Evolutionary conservation across 108 stramenopile genomes (phyloP), one percentile per base, ranked within the genome.

Genomic region (Skeletonema potamos): DNA sequence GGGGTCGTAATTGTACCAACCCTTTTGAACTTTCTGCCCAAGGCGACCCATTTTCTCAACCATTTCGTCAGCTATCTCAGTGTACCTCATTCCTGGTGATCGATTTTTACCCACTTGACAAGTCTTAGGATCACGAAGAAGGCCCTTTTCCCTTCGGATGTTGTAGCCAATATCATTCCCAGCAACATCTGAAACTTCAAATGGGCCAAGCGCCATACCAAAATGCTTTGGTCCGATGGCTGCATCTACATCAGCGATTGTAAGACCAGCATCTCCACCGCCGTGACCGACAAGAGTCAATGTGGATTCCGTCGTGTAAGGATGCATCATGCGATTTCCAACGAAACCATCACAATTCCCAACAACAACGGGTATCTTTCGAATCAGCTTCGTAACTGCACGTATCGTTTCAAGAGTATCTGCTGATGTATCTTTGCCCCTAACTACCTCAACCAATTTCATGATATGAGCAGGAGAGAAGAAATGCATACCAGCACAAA

Each of bases 301-400:
- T 18, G 70, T 64, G 3, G 90, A 73, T 70, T 97, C 97, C 13
- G 85, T 73, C 9, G 85, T 73, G 69, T 96, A 95, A n/a, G 94
- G 92, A 54, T 85, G 77, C 67, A 98, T 62, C 92, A 98, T 89
- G 41, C 98, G 92, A 79, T 99, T 99, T 37, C 97, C 98, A 51
- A 98, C 95, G 73, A 99, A 99, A 6, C 98, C 98, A 84, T 96
- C 90, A 72, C 96, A 98, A 74, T 99, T 98, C 13, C 97, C 97
- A 15, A 97, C 98, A 2, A 95, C 87, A 18, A 99, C 97, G 26
- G 94, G 94, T 67, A 87, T 83, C 85, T 99, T 99, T 58, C 86
- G 79, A 39, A 99, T 91, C 4, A 73, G 83, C 66, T 96, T 97
- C 39, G 90, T 95, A 27, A 95, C 43, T 0, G 74, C 70, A 48